These are phyloP conservation scores for Coniochaeta sp. DNA, from an alignment of 2,329 filamentous ascomycete species.

Conservation along the genomic window DNA sequence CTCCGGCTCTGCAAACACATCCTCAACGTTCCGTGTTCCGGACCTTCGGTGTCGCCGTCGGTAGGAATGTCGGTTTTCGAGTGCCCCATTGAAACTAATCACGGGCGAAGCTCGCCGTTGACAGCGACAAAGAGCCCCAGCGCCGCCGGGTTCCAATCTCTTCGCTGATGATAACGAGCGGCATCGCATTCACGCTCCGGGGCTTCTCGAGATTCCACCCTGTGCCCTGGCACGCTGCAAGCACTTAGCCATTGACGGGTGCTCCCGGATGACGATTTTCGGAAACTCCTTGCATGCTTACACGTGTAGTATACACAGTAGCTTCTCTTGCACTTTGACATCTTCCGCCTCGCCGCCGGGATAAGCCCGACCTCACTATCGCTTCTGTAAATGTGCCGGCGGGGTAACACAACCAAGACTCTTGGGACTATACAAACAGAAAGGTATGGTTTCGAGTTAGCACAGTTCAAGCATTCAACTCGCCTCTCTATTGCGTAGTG, in stretches of 20 bases:
- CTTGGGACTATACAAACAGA: not conserved
- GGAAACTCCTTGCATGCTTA: not conserved
- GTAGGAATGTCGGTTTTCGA: not conserved
- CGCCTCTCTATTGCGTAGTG: no score
- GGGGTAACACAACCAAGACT: not conserved
- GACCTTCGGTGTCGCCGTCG: not conserved
- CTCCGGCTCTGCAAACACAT: not conserved
- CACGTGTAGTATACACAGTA: not conserved
- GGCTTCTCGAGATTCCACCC: no score
- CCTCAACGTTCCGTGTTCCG: not conserved
- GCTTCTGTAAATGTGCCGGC: not conserved
- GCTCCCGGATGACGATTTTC: not conserved
- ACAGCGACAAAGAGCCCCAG: not conserved
- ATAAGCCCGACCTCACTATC: not conserved
- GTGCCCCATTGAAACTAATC: not conserved
- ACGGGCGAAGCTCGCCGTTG: conserved; percentile 1
- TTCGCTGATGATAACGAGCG: not conserved
- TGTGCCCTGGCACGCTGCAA: not conserved
- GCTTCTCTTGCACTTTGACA: not conserved
- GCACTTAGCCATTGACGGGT: not conserved
- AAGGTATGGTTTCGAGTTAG: not conserved
- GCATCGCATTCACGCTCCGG: not conserved
- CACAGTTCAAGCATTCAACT: not conserved
- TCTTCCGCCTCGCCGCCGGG: not conserved
- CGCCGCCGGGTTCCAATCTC: not conserved